Percentiles rank a stretch among this genome's conserved stretches.
phyloP scores from a whole-genome alignment of 352 stramenopile species.

The Phytophthora lateralis region DNA sequence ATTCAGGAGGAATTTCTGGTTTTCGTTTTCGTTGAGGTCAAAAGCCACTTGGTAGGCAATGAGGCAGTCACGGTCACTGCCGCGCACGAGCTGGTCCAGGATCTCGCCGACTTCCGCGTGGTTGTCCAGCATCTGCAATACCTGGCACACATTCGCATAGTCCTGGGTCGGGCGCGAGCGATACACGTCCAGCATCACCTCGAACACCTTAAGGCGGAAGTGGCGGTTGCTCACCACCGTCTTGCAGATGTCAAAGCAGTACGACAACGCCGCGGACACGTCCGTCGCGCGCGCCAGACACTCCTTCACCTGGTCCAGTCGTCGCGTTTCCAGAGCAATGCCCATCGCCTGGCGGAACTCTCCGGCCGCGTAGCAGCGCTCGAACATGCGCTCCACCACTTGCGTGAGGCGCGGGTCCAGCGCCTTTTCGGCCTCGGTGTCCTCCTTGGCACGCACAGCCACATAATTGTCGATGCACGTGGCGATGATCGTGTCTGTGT shows the following conservation, averaged over 20 bases:
- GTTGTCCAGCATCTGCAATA: conserved; percentile 90
- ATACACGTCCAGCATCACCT: conserved; percentile 91
- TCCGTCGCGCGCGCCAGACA: conserved; percentile 87
- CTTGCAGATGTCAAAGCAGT: conserved; percentile 95
- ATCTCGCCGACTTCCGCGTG: conserved; percentile 87
- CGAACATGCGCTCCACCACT: conserved; percentile 98
- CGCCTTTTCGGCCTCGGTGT: conserved; percentile 71
- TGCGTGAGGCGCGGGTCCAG: conserved; percentile 92
- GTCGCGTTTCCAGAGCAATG: conserved; percentile 95
- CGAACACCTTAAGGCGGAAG: conserved; percentile 95
- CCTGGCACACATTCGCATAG: conserved; percentile 84
- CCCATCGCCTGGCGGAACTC: conserved; percentile 97
- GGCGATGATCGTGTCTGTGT: conserved; percentile 97
- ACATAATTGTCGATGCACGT: conserved; percentile 99
- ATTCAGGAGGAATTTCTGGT: conserved; percentile 96
- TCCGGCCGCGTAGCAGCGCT: conserved; percentile 94
- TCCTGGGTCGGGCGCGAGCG: conserved; percentile 63
- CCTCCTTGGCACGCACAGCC: conserved; percentile 78
- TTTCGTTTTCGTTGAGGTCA: conserved; percentile 97
- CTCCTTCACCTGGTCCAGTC: conserved; percentile 93
- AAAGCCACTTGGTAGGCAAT: conserved; percentile 98
- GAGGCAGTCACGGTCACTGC: conserved; percentile 75
- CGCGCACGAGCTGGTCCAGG: conserved; percentile 85
- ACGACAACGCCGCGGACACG: conserved; percentile 80
- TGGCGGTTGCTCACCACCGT: conserved; percentile 92